Base-by-base conservation (phyloP, 805 yeast genomes). In the Saccharomyces cerevisiae region DNA sequence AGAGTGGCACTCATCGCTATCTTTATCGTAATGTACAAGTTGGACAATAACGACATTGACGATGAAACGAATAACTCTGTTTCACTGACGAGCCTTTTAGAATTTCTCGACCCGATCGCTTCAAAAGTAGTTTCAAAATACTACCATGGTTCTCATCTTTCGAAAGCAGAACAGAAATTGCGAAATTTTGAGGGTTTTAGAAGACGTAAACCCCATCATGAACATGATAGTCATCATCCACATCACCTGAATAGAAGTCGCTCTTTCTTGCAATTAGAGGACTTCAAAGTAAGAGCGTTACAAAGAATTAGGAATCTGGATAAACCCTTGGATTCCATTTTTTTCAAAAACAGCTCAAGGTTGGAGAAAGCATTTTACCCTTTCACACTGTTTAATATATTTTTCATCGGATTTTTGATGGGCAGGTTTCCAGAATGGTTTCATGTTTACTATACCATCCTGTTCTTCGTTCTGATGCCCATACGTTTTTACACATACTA, bases 311-410 rank as follows among this genome's bases (percentile, higher is more conserved):
- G 62, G 53, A 53, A 61, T 9, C 51, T 66, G 10, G 71, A 68
- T 53, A 51, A 51, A 32, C 65, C 69, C 4, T 52, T 68, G 30
- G 62, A 66, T 49, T 51, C 63, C 6, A 54, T 79, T 61, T 67
- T 68, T 53, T 66, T 68, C 50, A 64, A 65, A 27, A 59, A 72
- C 47, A 77, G 79, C 29, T 76, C 83, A 0, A 76, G 70, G 29
- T 77, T 86, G 6, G 97, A 92, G 65, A 92, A 92, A 67, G 60
- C 83, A 26, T 89, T 89, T 66, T 94, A 89, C 67, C 83, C 96
- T 0, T 69, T 82, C 46, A 83, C 95, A 0, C 74, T 89, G 43
- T 79, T 82, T 54, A 70, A 80, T 52, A 79, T 92, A 6, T 87
- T 92, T 47, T 66, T 79, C 17, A 75, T 84, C 28, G 98, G 98